Evolutionary conservation across 2,329 filamentous ascomycete species (phyloP).

Genomic region (Pseudocercospora fuligena): DNA sequence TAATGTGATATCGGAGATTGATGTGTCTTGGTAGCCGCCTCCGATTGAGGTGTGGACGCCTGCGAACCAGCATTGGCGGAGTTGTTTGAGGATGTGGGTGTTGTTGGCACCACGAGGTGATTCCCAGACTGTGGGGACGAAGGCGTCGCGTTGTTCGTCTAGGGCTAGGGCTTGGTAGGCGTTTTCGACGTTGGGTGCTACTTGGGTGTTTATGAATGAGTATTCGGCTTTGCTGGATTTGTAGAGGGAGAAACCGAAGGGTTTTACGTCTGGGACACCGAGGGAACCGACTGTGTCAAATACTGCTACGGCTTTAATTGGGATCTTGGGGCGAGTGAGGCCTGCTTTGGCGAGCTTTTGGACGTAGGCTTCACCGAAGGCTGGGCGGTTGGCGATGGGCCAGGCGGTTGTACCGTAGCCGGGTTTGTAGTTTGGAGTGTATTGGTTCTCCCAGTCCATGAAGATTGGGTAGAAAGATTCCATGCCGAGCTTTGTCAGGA

Average conservation of each 20-base stretch:
- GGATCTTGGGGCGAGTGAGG: slow-evolving; percentile 35
- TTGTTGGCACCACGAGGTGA: slow-evolving; percentile 26
- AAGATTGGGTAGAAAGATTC: slow-evolving; percentile 35
- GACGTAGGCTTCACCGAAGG: slow-evolving; percentile 46
- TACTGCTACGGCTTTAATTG: slow-evolving; percentile 46
- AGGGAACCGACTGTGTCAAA: slow-evolving; percentile 51
- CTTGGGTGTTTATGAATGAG: slow-evolving; percentile 51
- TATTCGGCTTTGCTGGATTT: slow-evolving; percentile 37
- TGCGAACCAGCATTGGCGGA: slow-evolving; percentile 53
- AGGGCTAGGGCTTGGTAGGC: slow-evolving; percentile 49
- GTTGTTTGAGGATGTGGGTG: slow-evolving; percentile 44
- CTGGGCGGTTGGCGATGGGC: slow-evolving; percentile 43
- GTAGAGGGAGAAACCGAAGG: slow-evolving; percentile 30
- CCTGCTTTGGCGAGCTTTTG: slow-evolving; percentile 41
- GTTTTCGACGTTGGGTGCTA: slow-evolving; percentile 42
- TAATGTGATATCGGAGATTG: slow-evolving; percentile 55
- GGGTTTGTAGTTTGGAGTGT: slow-evolving; percentile 23
- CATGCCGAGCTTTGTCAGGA: slow-evolving; percentile 41
- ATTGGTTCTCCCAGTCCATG: slow-evolving; percentile 38
- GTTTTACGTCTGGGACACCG: slow-evolving; percentile 49
- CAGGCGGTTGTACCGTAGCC: slow-evolving; percentile 20
- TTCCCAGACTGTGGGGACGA: slow-evolving; percentile 47
- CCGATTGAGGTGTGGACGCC: slow-evolving; percentile 49
- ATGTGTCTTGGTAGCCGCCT: slow-evolving; percentile 46
- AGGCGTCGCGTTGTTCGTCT: slow-evolving; percentile 45